Percentiles rank a stretch among this genome's conserved stretches.
Evolutionary conservation across 2,329 filamentous ascomycete genomes (phyloP).

Genomic region (Lachnellula occidentalis): DNA sequence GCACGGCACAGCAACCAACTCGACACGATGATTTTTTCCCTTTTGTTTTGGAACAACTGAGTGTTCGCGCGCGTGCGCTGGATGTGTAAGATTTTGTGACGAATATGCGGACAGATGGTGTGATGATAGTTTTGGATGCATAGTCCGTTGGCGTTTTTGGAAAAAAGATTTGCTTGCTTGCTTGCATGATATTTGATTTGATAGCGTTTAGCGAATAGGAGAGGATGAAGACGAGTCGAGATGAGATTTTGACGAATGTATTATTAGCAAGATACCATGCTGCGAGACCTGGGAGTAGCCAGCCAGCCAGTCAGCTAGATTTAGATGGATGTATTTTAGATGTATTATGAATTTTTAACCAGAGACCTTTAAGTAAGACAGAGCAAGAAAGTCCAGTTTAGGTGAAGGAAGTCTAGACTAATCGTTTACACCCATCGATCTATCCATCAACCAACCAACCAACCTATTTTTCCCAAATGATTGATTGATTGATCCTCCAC

Average conservation of each 20-base stretch:
- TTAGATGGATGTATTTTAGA: neutral
- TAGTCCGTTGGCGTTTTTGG: neutral
- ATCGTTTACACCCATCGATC: no score
- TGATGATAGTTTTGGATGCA: neutral
- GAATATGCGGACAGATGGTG: neutral
- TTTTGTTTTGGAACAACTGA: neutral
- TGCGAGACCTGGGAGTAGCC: constrained; percentile 1
- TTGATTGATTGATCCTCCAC: no score
- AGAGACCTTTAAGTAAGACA: no score
- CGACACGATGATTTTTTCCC: no score
- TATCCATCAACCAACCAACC: no score
- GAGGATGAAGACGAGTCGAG: neutral
- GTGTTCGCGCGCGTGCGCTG: neutral
- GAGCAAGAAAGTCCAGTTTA: no score
- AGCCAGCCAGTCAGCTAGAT: neutral
- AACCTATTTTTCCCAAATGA: no score
- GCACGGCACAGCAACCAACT: no score
- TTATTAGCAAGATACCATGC: constrained; percentile 11
- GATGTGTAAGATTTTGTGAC: neutral
- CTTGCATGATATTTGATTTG: constrained; percentile 2
- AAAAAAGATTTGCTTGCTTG: neutral
- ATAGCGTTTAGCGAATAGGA: constrained; percentile 16
- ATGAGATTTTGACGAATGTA: neutral
- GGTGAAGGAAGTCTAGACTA: no score
- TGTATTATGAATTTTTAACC: no score